phyloP scores from a whole-genome alignment of 2,329 filamentous ascomycete genomes.

The Colletotrichum lupini region DNA sequence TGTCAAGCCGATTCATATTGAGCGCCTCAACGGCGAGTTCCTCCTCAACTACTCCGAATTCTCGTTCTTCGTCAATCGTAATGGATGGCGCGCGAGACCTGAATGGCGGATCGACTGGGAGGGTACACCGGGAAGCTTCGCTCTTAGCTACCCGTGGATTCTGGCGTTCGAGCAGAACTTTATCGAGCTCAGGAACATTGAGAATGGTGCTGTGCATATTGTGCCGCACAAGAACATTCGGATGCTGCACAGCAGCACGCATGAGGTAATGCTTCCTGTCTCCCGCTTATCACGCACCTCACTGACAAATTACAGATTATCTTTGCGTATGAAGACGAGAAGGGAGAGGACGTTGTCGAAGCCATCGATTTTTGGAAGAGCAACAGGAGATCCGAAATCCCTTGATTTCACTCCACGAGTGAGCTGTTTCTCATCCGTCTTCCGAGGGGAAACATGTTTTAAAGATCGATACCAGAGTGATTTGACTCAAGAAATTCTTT shows the following conservation, averaged over 20 bases:
- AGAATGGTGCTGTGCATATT: constrained; percentile 94
- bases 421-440: constrained; percentile 33
- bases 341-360: constrained; percentile 91
- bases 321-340: constrained; percentile 97
- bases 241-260: constrained; percentile 96
- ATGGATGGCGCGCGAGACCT: constrained; percentile 94
- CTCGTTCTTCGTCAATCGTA: constrained; percentile 98
- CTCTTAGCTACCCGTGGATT: constrained; percentile 96
- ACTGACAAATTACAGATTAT: constrained; percentile 74
- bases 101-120: constrained; percentile 99
- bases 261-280: constrained; percentile 76
- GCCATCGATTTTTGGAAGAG: constrained; percentile 96
- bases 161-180: constrained; percentile 97
- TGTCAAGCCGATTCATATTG: constrained; percentile 95
- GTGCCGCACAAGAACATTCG: constrained; percentile 96
- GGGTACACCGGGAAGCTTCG: constrained; percentile 90
- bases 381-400: constrained; percentile 61
- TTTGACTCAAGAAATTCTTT: constrained; percentile 30
- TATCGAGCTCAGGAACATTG: constrained; percentile 95
- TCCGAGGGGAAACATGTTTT: constrained; percentile 30
- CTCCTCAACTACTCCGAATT: constrained; percentile 98
- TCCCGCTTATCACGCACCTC: not conserved
- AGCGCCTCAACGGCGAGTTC: constrained; percentile 96
- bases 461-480: constrained; percentile 35
- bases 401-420: constrained; percentile 33